Base-by-base conservation (phyloP, 2,329 filamentous ascomycete genomes). In the Xylariales sp. region DNA sequence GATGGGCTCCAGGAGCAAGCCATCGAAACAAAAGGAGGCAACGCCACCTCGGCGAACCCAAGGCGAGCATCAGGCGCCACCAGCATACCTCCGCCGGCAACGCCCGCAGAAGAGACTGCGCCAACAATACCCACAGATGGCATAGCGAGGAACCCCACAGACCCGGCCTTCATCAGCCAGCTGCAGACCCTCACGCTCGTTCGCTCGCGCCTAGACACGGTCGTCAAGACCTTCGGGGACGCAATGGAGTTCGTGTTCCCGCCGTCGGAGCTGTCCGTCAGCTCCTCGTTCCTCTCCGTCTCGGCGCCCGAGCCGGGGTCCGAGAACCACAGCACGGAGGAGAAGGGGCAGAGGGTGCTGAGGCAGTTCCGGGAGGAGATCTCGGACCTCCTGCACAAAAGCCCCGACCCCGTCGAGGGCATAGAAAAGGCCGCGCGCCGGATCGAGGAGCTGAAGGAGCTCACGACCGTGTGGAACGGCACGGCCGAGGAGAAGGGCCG, bases 211-310 rank as follows among this genome's bases (percentile, higher is more conserved):
- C 86, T 99, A 16, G 94, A 98, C 71, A 87, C 90, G 1, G 94
- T 98, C 30, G 94, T 98, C 75, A 92, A 93, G 78, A 91, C 91
- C 0, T 99, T 99, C 78, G 95, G 94, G 48, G 91, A 97, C 74
- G 95, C 96, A 39, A 97, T 98, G 93, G 91, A 97, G 74, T 98
- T 97, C 86, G 91, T 93, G 0, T 89, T 97, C 57, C 93, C 95
- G 0, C 94, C 95, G 0, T 97, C 93, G 0, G 94, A 97, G 77
- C 81, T 94, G 12, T 95, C 92, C 0, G 88, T 97, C 64, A 88
- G 91, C 53, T 95, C 93, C 0, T 94, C 92, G 0, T 94, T 97
- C 75, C 89, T 97, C 54, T 97, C 93, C 5, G 93, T 97, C 12
- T 97, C 94, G 0, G 93, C 92, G 0, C 94, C 95, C 0, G 92